Conservation (phyloP, 1,284 basidiomycete genomes). For the Mycosarcoma maydis region DNA sequence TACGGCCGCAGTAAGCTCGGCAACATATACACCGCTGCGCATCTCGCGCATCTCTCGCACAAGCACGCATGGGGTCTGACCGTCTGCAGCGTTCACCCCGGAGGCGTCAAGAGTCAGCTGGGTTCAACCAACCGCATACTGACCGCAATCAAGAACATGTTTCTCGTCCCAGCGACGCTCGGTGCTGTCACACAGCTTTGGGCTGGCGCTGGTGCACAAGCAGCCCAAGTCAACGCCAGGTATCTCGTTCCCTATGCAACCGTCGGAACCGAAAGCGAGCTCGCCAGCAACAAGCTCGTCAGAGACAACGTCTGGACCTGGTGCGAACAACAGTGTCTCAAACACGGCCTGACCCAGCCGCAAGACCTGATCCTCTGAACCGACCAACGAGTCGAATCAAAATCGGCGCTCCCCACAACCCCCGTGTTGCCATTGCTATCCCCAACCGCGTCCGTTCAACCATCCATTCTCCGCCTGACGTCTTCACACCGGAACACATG, state of each 20-base stretch:
- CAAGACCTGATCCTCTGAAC: constrained; percentile 6
- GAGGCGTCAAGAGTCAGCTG: constrained; percentile 32
- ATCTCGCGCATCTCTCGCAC: constrained; percentile 24
- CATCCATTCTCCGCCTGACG: too few relatives aligned
- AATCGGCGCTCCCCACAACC: too few relatives aligned
- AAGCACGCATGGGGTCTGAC: constrained; percentile 34
- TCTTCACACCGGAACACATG: too few relatives aligned
- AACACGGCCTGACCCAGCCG: constrained; percentile 9
- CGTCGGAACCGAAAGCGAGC: constrained; percentile 20
- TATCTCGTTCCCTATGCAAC: constrained; percentile 54
- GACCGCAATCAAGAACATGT: constrained; percentile 24
- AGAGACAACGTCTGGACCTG: constrained; percentile 31
- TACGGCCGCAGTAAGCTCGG: constrained; percentile 52
- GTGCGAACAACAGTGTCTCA: constrained; percentile 45
- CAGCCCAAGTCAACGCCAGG: constrained; percentile 22
- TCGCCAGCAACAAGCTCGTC: constrained; percentile 13
- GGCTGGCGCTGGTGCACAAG: constrained; percentile 21
- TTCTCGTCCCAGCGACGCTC: constrained; percentile 24
- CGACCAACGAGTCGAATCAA: background rate
- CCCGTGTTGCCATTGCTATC: too few relatives aligned
- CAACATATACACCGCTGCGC: constrained; percentile 30
- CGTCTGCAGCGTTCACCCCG: constrained; percentile 45
- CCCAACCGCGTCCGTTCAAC: too few relatives aligned
- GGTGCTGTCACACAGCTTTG: constrained; percentile 55
- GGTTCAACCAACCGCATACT: constrained; percentile 6